Conservation (phyloP, 176 grass and related monocot genomes). For the Saccharum officinarum region DNA sequence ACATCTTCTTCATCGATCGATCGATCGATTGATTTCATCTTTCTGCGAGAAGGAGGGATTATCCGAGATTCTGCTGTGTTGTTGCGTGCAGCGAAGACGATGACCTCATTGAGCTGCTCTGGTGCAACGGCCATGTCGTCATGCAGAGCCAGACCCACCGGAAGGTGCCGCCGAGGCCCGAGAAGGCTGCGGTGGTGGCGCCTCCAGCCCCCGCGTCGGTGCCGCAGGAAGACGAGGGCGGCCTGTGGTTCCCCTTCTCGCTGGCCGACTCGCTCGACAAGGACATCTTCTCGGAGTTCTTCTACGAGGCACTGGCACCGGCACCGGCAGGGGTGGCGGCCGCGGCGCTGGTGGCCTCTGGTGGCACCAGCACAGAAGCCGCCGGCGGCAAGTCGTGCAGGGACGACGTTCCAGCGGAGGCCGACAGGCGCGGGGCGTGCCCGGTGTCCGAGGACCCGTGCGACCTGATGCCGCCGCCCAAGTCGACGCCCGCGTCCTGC, state of each 20-base stretch:
- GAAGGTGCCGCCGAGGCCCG: conserved; percentile 47
- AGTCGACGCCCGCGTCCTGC: conserved; percentile 34
- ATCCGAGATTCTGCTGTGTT: background rate
- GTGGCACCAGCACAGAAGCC: background rate
- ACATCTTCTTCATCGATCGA: background rate
- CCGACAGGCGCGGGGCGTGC: background rate
- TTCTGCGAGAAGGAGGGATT: background rate
- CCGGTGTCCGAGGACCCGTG: conserved; percentile 28
- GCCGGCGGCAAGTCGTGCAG: background rate
- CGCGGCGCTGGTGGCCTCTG: background rate
- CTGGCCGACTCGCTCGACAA: conserved; percentile 74
- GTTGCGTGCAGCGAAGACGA: conserved; percentile 49
- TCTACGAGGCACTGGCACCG: conserved; percentile 44
- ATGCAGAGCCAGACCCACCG: conserved; percentile 79
- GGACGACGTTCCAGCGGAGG: background rate
- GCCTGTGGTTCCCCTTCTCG: conserved; percentile 67
- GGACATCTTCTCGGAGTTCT: conserved; percentile 78
- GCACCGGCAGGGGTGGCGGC: background rate
- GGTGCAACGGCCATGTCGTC: conserved; percentile 81
- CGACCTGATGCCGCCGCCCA: conserved; percentile 79
- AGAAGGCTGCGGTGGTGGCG: background rate
- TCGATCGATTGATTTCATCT: background rate
- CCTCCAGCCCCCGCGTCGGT: background rate
- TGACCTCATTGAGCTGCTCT: conserved; percentile 81
- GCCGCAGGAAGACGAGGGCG: conserved; percentile 53